Evolutionary conservation across 176 grass and related monocot species (phyloP).

Genomic region (Carex parvula): DNA sequence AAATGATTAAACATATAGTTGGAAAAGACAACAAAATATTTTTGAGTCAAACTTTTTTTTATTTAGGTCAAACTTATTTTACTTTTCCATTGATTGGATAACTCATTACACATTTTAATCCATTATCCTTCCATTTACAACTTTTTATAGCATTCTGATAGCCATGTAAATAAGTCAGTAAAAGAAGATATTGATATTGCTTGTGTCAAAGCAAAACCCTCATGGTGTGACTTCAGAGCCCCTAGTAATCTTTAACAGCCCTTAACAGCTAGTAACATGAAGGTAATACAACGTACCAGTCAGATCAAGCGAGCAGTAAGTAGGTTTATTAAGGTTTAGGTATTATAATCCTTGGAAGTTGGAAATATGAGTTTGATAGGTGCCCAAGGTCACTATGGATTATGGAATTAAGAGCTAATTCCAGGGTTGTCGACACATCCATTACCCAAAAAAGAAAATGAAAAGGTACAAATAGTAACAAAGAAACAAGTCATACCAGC

Average conservation of each 20-base stretch:
- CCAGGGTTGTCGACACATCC: background rate
- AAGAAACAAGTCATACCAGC: constrained; percentile 52
- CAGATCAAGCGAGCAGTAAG: background rate
- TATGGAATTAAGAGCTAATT: background rate
- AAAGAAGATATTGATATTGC: background rate
- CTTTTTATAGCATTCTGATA: background rate
- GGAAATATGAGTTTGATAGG: background rate
- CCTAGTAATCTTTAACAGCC: background rate
- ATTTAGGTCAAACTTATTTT: background rate
- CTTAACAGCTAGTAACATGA: background rate
- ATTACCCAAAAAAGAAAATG: background rate
- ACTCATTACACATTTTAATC: background rate
- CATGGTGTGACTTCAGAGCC: background rate
- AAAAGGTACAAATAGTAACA: background rate
- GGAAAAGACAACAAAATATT: background rate
- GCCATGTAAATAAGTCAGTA: background rate
- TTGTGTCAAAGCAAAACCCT: background rate
- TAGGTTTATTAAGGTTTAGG: background rate
- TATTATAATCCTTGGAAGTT: background rate
- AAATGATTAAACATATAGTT: background rate
- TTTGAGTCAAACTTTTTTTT: background rate
- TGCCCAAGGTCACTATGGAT: background rate
- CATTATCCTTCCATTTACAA: background rate
- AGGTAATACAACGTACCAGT: background rate
- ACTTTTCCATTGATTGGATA: background rate